A percentile compares a stretch with the other conserved stretches of the same genome.
Conservation (phyloP, 139 green algal genomes). For the Volvox africanus region DNA sequence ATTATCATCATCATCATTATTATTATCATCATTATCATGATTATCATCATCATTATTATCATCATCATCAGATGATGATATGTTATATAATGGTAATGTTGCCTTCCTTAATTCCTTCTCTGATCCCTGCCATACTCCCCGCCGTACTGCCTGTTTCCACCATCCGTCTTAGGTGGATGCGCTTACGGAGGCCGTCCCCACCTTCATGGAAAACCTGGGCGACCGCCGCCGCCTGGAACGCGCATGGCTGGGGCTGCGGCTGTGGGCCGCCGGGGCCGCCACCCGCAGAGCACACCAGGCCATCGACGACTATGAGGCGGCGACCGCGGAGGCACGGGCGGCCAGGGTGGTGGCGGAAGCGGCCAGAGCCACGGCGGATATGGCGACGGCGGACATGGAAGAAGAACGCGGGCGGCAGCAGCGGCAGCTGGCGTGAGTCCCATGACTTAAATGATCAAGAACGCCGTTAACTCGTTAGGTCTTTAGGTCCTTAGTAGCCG, state of each 20-base stretch:
- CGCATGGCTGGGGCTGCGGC: conserved; percentile 52
- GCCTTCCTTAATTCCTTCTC: no score
- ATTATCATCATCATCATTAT: no score
- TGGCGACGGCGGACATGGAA: neutral
- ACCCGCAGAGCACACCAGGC: conserved; percentile 27
- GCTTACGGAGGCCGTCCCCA: conserved; percentile 43
- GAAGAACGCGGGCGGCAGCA: neutral
- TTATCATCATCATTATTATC: no score
- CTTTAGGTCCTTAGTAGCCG: no score
- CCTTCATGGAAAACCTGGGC: conserved; percentile 45
- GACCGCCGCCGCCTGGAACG: conserved; percentile 55
- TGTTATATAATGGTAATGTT: no score
- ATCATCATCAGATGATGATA: no score
- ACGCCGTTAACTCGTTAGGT: no score
- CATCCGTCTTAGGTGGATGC: conserved; percentile 27
- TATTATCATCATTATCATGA: no score
- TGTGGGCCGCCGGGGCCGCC: conserved; percentile 34
- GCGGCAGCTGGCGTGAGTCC: conserved; percentile 10
- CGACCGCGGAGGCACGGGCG: neutral
- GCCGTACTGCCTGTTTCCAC: no score
- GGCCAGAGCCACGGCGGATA: conserved; percentile 8
- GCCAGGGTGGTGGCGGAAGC: conserved; percentile 16
- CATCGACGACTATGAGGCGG: conserved; percentile 43
- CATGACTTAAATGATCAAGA: no score
- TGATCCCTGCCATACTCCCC: no score